Evolutionary conservation across 495 filamentous ascomycete genomes (phyloP), one percentile per base, ranked within the genome.

Genomic region (Saxispiralis lemnorum): DNA sequence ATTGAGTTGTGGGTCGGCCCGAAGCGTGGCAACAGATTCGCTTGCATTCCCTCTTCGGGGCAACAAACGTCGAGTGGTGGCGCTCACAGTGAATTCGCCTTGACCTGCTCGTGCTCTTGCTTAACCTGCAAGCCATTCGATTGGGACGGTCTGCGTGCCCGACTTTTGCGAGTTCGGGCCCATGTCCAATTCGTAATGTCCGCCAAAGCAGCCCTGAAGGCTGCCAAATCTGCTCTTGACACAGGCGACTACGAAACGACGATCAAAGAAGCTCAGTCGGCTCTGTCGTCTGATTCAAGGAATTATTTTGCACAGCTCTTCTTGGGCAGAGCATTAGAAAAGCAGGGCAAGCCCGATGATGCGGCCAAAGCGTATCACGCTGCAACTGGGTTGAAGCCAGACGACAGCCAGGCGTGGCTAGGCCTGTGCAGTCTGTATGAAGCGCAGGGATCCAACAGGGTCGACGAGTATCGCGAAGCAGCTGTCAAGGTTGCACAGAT

Each of bases 231-330:
- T 38, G 79, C 81, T 41, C 66, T 94, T 45, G 81, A 88, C 56
- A 71, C 78, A 30, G 72, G 81, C 46, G 81, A 92, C 52, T 96
- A 77, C 65, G 72, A 75, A 51, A 71, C 72, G 45, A 84, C 81
- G 30, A 67, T 78, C 40, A 63, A 70, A 15, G 74, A 83, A 51
- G 75, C 79, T 14, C 70, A 76, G 50, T 69, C 61, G 31, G 58
- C 86, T 32, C 63, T 94, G 41, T 61, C 75, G 28, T 67, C 70
- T 49, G 86, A 97, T 49, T 64, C 78, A 16, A 68, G 78, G 40
- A 88, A 78, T 56, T 93, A 93, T 60, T 77, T 83, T 60, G 83
- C 76, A 80, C 69, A 82, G 50, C 66, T 95, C 18, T 92, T 93
- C 56, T 68, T 87, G 17, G 89, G 81, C 7, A 77, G 87, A 47